Percentiles rank a stretch among this genome's conserved stretches.
Conservation (phyloP, 2,329 filamentous ascomycete genomes). For the Chrysosporium queenslandicum region DNA sequence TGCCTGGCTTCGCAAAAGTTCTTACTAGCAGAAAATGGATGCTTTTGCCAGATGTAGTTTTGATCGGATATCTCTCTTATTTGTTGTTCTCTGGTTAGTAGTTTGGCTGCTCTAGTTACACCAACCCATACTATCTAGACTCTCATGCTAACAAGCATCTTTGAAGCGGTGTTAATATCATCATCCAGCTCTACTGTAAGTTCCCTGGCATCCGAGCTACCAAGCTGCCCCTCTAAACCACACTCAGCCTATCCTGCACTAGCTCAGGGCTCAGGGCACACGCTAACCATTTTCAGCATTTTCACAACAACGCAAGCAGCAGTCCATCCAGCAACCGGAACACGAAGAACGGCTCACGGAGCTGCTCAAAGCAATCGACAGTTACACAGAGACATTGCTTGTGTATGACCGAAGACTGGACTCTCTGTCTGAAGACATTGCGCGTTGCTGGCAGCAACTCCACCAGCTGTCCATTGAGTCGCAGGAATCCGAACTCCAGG, state of each 20-base stretch:
- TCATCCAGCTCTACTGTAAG: too few relatives aligned
- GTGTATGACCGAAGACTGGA: not conserved
- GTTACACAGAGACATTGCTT: not conserved
- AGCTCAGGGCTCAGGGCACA: not conserved
- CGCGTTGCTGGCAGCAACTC: not conserved
- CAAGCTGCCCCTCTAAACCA: slow-evolving; percentile 2
- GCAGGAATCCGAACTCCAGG: not conserved
- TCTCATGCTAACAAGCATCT: not conserved
- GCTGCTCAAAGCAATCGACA: not conserved
- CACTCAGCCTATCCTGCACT: not conserved
- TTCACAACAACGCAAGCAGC: slow-evolving; percentile 7
- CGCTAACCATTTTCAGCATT: slow-evolving; percentile 9
- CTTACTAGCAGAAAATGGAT: too few relatives aligned
- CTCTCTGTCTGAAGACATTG: not conserved
- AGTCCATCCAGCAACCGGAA: not conserved
- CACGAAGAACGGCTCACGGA: not conserved
- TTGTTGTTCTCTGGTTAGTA: too few relatives aligned
- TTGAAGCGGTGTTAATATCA: not conserved
- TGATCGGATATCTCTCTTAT: too few relatives aligned
- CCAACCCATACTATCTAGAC: too few relatives aligned
- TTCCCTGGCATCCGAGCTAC: too few relatives aligned
- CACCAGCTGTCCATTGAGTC: not conserved
- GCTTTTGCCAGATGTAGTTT: too few relatives aligned
- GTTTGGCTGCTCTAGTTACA: too few relatives aligned
- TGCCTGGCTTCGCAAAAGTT: too few relatives aligned